A percentile compares a stretch with the other conserved stretches of the same genome.
These are phyloP conservation scores for Starmerella roubikii DNA, from an alignment of 805 yeast genomes.

Conservation along the genomic window DNA sequence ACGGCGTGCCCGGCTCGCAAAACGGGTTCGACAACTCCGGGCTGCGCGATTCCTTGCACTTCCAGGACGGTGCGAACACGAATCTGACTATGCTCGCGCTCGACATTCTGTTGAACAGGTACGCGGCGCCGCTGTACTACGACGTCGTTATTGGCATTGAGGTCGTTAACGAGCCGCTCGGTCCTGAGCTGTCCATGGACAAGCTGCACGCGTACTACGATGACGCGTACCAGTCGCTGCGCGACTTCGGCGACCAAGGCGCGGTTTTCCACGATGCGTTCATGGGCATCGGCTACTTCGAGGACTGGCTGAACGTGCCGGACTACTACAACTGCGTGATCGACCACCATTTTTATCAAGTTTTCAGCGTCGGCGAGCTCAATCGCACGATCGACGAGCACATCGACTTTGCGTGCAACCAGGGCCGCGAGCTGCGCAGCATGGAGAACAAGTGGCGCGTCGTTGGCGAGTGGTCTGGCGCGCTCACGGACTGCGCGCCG, in stretches of 20 bases:
- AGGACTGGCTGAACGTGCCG: constrained; percentile 13
- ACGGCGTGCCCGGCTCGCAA: constrained; percentile 95
- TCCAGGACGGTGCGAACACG: constrained; percentile 42
- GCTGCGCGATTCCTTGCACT: constrained; percentile 38
- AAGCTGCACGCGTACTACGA: constrained; percentile 45
- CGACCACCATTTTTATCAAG: constrained; percentile 88
- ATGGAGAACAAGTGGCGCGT: constrained; percentile 58
- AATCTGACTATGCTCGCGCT: constrained; percentile 45
- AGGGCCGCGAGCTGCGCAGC: constrained; percentile 32
- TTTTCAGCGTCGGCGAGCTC: constrained; percentile 54
- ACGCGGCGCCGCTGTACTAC: constrained; percentile 44
- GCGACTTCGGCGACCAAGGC: constrained; percentile 38
- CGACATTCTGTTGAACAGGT: constrained; percentile 41
- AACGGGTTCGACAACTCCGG: constrained; percentile 96
- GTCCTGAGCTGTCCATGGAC: constrained; percentile 46
- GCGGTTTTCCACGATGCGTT: constrained; percentile 77
- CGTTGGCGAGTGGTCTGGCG: constrained; percentile 84
- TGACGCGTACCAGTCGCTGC: constrained; percentile 51
- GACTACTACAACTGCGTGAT: constrained; percentile 55
- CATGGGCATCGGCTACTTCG: constrained; percentile 45
- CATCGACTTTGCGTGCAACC: constrained; percentile 39
- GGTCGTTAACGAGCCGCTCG: constrained; percentile 80
- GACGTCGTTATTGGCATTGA: constrained; percentile 77
- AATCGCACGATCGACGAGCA: constrained; percentile 47
- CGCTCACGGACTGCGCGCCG: constrained; percentile 77